Evolutionary conservation across 768 basidiomycete genomes (phyloP), one percentile per base, ranked within the genome.

Genomic region (Myochromella boudieri): DNA sequence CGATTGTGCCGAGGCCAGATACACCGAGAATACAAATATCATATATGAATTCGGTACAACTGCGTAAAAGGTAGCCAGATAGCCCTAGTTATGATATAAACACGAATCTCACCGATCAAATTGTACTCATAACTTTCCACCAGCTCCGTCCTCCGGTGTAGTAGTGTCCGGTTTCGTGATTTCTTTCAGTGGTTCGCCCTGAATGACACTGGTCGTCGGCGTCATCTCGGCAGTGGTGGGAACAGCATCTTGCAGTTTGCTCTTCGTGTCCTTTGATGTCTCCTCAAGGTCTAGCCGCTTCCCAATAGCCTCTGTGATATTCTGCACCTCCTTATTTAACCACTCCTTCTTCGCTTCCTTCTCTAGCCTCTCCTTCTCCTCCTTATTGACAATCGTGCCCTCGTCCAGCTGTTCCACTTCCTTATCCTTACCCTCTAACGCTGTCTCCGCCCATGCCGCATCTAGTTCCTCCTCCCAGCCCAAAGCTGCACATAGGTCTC

Each of bases 401-500:
- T 26, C 11, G 21, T 61, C 60, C 12, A 72, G 62, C n/a, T n/a
- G n/a, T 42, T 68, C 65, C 26, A 56, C 55, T 20, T 44, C 32
- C 24, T 57, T 27, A 10, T 39, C 29, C 1, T 45, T 21, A 18
- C 49, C 52, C 34, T 31, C 50, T 47, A 8, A 52, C 34, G 59
- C 61, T 12, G 85, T 85, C 53, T 67, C 71, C 14, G 64, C 70
- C 86, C 85, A 87, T 12, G 74, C 60, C 15, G 58, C 60, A 36
- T 74, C 66, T 22, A 88, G 66, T 45, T 86, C 85, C 4, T 79
- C 71, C 42, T 76, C 72, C 91, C 92, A 94, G 3, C 87, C 89
- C 10, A 95, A 74, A 53, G 80, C 79, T 49, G 69, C 67, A 56
- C 80, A 84, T 14, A 93, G 68, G 42, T 81, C 66, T 28, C 68